These are phyloP conservation scores for Margaritispora aquatica DNA, from an alignment of 495 filamentous ascomycete species.

Conservation along the genomic window DNA sequence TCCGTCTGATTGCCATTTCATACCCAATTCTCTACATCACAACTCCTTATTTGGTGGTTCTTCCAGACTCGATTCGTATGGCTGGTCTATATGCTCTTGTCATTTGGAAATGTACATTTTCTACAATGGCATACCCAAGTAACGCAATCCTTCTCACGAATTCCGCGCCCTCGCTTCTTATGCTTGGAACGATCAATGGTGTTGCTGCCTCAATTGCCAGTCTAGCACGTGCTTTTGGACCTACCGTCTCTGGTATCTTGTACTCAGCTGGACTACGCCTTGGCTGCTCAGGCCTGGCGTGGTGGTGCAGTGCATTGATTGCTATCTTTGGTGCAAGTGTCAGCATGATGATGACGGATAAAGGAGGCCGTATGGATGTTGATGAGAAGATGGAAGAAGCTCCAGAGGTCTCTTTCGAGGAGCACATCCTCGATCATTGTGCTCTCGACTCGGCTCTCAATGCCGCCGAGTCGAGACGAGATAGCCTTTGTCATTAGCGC, in stretches of 20 bases:
- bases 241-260: constrained; percentile 78
- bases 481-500: not conserved
- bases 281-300: constrained; percentile 80
- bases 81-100: constrained; percentile 66
- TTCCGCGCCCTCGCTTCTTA: constrained; percentile 69
- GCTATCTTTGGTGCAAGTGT: constrained; percentile 62
- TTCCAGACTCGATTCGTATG: constrained; percentile 65
- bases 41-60: constrained; percentile 82
- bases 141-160: constrained; percentile 81
- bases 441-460: constrained; percentile 17
- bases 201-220: constrained; percentile 88
- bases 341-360: constrained; percentile 42
- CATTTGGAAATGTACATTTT: constrained; percentile 82
- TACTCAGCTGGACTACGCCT: constrained; percentile 72
- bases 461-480: constrained; percentile 3
- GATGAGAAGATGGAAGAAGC: constrained; percentile 27
- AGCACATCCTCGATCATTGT: constrained; percentile 19
- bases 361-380: constrained; percentile 33
- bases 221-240: constrained; percentile 78
- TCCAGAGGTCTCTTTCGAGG: constrained; percentile 12
- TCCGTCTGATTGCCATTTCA: constrained; percentile 67
- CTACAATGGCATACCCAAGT: constrained; percentile 79
- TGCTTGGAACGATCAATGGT: constrained; percentile 87
- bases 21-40: constrained; percentile 88
- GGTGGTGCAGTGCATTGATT: constrained; percentile 83